These are phyloP conservation scores for Gracilariopsis chorda DNA, from an alignment of 23 red algal species.

Conservation along the genomic window DNA sequence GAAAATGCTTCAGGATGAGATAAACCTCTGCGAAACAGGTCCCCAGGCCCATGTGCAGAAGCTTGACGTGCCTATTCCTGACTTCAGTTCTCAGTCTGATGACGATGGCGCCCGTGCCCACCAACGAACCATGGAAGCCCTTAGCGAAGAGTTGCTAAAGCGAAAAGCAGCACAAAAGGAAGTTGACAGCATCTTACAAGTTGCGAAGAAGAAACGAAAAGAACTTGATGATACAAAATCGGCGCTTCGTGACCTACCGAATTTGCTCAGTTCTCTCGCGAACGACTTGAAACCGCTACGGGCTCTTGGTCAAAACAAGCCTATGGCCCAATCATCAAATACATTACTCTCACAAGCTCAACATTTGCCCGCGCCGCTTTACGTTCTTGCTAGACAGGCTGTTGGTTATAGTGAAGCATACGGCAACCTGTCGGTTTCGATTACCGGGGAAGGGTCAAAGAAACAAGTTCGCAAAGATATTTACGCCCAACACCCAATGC, in stretches of 20 bases:
- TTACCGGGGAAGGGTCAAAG: neutral
- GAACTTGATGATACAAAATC: neutral
- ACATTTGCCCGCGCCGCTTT: slow-evolving; percentile 61
- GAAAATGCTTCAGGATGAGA: slow-evolving; percentile 30
- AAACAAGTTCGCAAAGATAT: neutral
- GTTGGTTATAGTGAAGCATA: slow-evolving; percentile 34
- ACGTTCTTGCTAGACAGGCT: slow-evolving; percentile 68
- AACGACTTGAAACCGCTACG: slow-evolving; percentile 24
- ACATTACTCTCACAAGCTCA: slow-evolving; percentile 18
- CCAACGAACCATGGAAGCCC: neutral
- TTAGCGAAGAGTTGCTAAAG: slow-evolving; percentile 25
- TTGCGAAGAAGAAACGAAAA: neutral
- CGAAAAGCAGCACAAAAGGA: slow-evolving; percentile 4
- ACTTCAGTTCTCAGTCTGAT: neutral
- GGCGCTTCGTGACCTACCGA: neutral
- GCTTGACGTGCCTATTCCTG: neutral
- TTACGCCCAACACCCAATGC: slow-evolving; percentile 20
- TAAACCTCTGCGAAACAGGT: neutral
- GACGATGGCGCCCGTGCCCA: neutral
- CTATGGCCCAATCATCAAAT: neutral
- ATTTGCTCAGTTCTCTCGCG: neutral
- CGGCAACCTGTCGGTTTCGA: neutral
- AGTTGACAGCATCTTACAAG: slow-evolving; percentile 5
- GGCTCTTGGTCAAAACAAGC: neutral
- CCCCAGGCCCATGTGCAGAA: neutral